Evolutionary conservation across 108 stramenopile genomes (phyloP).

Genomic region (Nitzschia sp.): DNA sequence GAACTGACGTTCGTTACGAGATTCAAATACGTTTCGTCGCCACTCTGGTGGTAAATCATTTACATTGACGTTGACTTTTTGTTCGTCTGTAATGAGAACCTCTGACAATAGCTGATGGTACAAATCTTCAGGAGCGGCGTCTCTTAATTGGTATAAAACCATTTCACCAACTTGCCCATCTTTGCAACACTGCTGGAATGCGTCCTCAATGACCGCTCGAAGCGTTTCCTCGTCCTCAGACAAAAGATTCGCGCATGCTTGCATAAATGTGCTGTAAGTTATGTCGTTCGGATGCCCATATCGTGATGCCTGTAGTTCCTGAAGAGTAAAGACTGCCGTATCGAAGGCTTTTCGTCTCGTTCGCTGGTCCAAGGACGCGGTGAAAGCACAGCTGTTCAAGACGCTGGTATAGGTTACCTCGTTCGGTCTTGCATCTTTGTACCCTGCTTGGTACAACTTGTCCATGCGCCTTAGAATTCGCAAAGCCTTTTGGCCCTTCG

Average conservation of each 20-base stretch:
- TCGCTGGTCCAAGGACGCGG: slow-evolving; percentile 30
- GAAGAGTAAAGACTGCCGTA: slow-evolving; percentile 46
- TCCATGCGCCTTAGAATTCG: slow-evolving; percentile 45
- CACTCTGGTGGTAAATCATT: slow-evolving; percentile 30
- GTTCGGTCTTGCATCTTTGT: slow-evolving; percentile 54
- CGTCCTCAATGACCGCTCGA: slow-evolving; percentile 37
- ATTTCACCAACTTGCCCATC: slow-evolving; percentile 67
- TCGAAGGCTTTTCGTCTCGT: slow-evolving; percentile 37
- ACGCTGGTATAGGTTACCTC: slow-evolving; percentile 44
- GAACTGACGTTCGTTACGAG: neutral
- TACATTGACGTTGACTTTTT: slow-evolving; percentile 2
- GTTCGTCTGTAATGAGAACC: slow-evolving; percentile 2
- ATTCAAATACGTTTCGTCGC: slow-evolving; percentile 21
- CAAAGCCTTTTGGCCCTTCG: slow-evolving; percentile 48
- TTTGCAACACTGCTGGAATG: slow-evolving; percentile 41
- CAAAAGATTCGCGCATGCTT: slow-evolving; percentile 57
- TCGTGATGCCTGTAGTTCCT: slow-evolving; percentile 40
- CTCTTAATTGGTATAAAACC: slow-evolving; percentile 55
- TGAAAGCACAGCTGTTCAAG: slow-evolving; percentile 47
- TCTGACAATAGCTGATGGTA: slow-evolving; percentile 48
- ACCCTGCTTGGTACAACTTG: slow-evolving; percentile 45
- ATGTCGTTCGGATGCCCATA: slow-evolving; percentile 61
- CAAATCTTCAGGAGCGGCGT: slow-evolving; percentile 50
- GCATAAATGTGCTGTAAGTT: slow-evolving; percentile 74
- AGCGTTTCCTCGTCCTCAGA: slow-evolving; percentile 31